Conservation (phyloP, 2,329 filamentous ascomycete species). For the Hypomyces perniciosus region DNA sequence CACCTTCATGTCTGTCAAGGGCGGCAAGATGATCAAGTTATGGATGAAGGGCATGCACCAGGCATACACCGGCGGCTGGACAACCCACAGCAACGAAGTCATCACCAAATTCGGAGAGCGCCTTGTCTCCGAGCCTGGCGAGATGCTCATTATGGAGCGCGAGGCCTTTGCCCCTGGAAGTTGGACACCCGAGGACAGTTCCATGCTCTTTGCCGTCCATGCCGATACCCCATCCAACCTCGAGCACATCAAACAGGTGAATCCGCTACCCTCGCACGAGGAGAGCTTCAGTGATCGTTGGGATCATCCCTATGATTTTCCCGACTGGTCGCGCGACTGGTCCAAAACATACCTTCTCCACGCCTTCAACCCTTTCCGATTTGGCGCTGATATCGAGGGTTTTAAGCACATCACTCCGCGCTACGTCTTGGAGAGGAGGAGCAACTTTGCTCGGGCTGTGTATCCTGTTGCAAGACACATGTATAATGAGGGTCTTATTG, state of each 20-base stretch:
- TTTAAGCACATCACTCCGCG: constrained; percentile 15
- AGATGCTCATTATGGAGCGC: constrained; percentile 21
- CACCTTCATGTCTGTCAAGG: constrained; percentile 19
- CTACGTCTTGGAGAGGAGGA: constrained; percentile 18
- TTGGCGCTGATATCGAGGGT: constrained; percentile 2
- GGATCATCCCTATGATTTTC: not conserved
- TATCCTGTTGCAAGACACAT: constrained; percentile 18
- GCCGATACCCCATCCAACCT: constrained; percentile 9
- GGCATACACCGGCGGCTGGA: constrained; percentile 23
- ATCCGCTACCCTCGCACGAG: constrained; percentile 2
- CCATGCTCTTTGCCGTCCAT: constrained; percentile 15
- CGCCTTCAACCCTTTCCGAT: constrained; percentile 14
- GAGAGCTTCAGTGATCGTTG: constrained; percentile 4
- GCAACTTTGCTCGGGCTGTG: constrained; percentile 20
- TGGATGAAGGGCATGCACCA: constrained; percentile 22
- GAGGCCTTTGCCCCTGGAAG: constrained; percentile 20
- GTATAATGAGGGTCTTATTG: constrained; percentile 13
- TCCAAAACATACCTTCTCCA: constrained; percentile 19
- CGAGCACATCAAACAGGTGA: not conserved
- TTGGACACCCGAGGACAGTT: constrained; percentile 13
- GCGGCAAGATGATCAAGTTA: constrained; percentile 13
- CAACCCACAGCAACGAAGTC: constrained; percentile 22
- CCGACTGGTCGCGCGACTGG: constrained; percentile 17
- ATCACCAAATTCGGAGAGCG: constrained; percentile 36
- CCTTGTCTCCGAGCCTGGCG: constrained; percentile 29